Base-by-base conservation (phyloP, 768 basidiomycete genomes). In the Leccinum pellstonianum region DNA sequence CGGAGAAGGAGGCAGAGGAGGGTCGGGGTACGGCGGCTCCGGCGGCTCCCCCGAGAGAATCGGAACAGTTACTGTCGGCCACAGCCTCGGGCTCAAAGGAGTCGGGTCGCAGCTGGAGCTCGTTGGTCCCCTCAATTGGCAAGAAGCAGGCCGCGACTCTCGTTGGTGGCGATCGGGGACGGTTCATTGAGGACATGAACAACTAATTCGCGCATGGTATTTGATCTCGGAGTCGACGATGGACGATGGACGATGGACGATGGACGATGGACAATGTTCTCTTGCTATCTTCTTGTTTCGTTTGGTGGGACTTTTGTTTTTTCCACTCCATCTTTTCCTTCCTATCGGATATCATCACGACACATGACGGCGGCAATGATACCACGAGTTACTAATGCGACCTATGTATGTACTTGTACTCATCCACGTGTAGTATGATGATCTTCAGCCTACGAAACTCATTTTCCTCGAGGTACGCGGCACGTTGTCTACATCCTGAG, bases 51-150 rank as follows among this genome's bases (percentile, higher is more conserved):
- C 47, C 73, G 69, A 62, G 71, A 57, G 81, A 78, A 56, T 66
- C 68, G 41, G 74, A 76, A 37, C 79, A 81, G 62, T 70, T 86
- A 21, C 81, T 81, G 59, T 85, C 86, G 7, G 86, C 85, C 1
- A 77, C 85, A 0, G 86, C 84, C 1, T 75, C 69, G 0, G 86
- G 84, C 1, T 75, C 69, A 64, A 43, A 76, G 63, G 74, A 72
- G 55, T 60, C 66, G 0, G 77, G 73, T 3, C 64, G 63, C 59
- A 15, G 63, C 35, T 58, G 57, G 47, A 59, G 62, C 38, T 63
- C 64, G 25, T 63, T 68, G 38, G 52, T 68, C 38, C 60, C 64
- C 12, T 21, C 21, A 0, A 49, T 49, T 4, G 25, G 48, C 48
- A 21, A 9, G 14, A 49, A 25, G 23, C 21, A 25, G 23, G 25